Evolutionary conservation across 345 rosid species (phyloP).

Genomic region (Pelargonium nanum): DNA sequence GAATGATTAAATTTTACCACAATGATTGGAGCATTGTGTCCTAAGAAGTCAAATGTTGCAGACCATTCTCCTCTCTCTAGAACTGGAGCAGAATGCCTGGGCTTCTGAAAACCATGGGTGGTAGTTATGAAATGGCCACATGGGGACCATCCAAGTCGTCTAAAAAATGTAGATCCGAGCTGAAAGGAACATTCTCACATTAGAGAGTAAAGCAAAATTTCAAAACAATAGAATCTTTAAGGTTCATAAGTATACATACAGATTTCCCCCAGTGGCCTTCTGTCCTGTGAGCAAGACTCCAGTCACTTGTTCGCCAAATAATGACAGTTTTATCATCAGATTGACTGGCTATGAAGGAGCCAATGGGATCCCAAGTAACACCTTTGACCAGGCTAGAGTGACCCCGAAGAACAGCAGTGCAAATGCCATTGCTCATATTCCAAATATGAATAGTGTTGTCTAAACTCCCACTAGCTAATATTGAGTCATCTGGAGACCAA

Average conservation of each 20-base stretch:
- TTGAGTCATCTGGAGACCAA: slow-evolving; percentile 99
- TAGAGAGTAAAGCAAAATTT: slow-evolving; percentile 12
- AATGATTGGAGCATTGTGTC: slow-evolving; percentile 93
- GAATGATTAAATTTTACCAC: slow-evolving; percentile 93
- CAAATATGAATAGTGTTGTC: slow-evolving; percentile 93
- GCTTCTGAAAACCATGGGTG: slow-evolving; percentile 98
- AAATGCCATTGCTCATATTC: slow-evolving; percentile 89
- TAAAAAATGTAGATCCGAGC: slow-evolving; percentile 97
- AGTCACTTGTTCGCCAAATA: slow-evolving; percentile 96
- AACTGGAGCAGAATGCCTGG: slow-evolving; percentile 99
- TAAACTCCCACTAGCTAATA: slow-evolving; percentile 92
- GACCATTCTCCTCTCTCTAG: slow-evolving; percentile 99
- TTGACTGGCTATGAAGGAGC: slow-evolving; percentile 94
- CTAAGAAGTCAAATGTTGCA: slow-evolving; percentile 91
- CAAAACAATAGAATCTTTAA: slow-evolving; percentile 1
- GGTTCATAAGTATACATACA: slow-evolving; percentile 29
- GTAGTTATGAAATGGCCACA: slow-evolving; percentile 98
- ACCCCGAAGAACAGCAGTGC: slow-evolving; percentile 97
- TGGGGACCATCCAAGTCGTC: slow-evolving; percentile 99
- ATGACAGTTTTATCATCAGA: slow-evolving; percentile 98
- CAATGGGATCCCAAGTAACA: slow-evolving; percentile 97
- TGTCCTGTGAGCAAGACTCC: slow-evolving; percentile 94
- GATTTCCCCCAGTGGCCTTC: slow-evolving; percentile 99
- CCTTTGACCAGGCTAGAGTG: slow-evolving; percentile 98
- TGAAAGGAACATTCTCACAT: slow-evolving; percentile 25